A percentile compares a stretch with the other conserved stretches of the same genome.
Evolutionary conservation across 257 asterid genomes (phyloP).

Genomic region (Jacaranda copaia): DNA sequence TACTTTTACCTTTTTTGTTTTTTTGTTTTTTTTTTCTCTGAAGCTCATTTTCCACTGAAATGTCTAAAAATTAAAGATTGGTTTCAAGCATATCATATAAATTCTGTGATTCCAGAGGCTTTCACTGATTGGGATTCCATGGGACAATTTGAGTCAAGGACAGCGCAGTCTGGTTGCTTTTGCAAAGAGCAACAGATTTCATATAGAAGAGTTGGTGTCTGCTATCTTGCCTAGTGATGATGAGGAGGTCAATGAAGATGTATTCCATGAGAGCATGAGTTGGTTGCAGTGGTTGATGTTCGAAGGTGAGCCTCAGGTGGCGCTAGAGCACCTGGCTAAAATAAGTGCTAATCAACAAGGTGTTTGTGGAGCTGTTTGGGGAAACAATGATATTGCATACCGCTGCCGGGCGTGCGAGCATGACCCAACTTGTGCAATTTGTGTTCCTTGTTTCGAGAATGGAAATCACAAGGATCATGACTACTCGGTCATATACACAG

Average conservation of each 20-base stretch:
- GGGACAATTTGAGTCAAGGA: constrained; percentile 53
- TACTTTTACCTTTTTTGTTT: no score
- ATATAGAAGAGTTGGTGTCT: constrained; percentile 54
- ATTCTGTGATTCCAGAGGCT: constrained; percentile 75
- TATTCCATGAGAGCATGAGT: constrained; percentile 60
- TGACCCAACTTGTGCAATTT: constrained; percentile 96
- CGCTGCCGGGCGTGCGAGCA: constrained; percentile 95
- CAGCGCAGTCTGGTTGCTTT: constrained; percentile 66
- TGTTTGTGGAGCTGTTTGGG: constrained; percentile 98
- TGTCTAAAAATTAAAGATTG: constrained; percentile 13
- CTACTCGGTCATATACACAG: constrained; percentile 83
- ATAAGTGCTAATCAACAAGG: constrained; percentile 71
- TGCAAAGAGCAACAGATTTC: constrained; percentile 61
- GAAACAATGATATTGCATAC: constrained; percentile 83
- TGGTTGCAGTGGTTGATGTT: constrained; percentile 99
- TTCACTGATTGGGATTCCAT: constrained; percentile 64
- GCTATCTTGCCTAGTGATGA: constrained; percentile 75
- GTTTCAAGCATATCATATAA: constrained; percentile 18
- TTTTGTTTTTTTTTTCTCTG: not conserved
- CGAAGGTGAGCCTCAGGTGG: constrained; percentile 69
- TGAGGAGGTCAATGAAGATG: constrained; percentile 59
- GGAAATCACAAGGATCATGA: constrained; percentile 96
- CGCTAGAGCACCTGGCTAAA: constrained; percentile 65
- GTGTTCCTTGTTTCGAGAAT: constrained; percentile 93
- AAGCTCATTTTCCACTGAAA: constrained; percentile 5